phyloP scores from a whole-genome alignment of 164 flowering plant genomes.

The Piper betle region DNA sequence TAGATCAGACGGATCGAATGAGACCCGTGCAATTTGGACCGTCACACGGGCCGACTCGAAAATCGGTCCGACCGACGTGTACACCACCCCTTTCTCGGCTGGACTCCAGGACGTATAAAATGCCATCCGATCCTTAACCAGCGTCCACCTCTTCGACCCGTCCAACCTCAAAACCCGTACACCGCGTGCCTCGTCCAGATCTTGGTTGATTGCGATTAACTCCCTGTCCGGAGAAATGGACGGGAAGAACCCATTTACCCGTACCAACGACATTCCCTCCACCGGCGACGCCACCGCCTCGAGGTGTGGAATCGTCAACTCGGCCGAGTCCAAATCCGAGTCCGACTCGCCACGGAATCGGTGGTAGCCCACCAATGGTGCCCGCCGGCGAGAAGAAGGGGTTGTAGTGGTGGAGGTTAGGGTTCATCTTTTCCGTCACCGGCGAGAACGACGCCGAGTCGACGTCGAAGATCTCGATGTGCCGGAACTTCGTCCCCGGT shows the following conservation, averaged over 20 bases:
- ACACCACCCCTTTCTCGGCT: slow-evolving; percentile 52
- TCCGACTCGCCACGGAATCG: slow-evolving; percentile 36
- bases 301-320: slow-evolving; percentile 21
- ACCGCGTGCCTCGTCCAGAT: slow-evolving; percentile 28
- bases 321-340: slow-evolving; percentile 48
- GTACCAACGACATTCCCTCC: slow-evolving; percentile 21
- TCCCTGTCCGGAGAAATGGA: slow-evolving; percentile 68
- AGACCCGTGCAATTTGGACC: slow-evolving; percentile 50
- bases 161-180: slow-evolving; percentile 56
- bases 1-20: slow-evolving; percentile 12
- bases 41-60: slow-evolving; percentile 37
- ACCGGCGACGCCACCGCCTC: neutral
- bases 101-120: slow-evolving; percentile 77
- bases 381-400: slow-evolving; percentile 59
- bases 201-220: slow-evolving; percentile 47
- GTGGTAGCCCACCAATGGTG: slow-evolving; percentile 73
- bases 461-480: slow-evolving; percentile 56
- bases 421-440: slow-evolving; percentile 43
- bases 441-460: slow-evolving; percentile 28
- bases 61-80: slow-evolving; percentile 58
- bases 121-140: slow-evolving; percentile 23
- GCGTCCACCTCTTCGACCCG: slow-evolving; percentile 42
- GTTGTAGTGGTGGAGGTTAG: slow-evolving; percentile 60
- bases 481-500: slow-evolving; percentile 49
- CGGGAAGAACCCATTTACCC: slow-evolving; percentile 53